phyloP scores from a whole-genome alignment of 2,329 filamentous ascomycete genomes.

The Acrodontium crateriforme region DNA sequence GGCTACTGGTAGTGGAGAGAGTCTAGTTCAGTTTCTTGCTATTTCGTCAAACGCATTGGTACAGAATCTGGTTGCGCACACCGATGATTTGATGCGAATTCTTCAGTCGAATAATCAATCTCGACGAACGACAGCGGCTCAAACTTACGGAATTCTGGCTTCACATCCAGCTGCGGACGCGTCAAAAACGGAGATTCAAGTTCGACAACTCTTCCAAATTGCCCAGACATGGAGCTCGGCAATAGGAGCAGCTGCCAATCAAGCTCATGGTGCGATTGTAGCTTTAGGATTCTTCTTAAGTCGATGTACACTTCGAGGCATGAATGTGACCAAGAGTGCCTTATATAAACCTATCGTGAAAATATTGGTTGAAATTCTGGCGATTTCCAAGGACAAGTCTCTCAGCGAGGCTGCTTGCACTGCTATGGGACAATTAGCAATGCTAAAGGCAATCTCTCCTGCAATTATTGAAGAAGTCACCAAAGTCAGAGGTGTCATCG shows the following conservation, averaged over 20 bases:
- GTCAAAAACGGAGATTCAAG: conserved; percentile 28
- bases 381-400: conserved; percentile 39
- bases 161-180: conserved; percentile 40
- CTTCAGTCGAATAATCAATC: conserved; percentile 60
- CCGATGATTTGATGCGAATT: conserved; percentile 42
- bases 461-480: conserved; percentile 15
- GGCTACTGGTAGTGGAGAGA: conserved; percentile 21
- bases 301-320: conserved; percentile 38
- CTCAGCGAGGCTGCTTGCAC: conserved; percentile 44
- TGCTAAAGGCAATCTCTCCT: conserved; percentile 42
- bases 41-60: conserved; percentile 41
- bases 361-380: conserved; percentile 38
- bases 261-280: conserved; percentile 47
- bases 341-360: conserved; percentile 27
- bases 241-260: conserved; percentile 45
- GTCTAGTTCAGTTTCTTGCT: conserved; percentile 40
- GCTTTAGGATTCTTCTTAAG: conserved; percentile 45
- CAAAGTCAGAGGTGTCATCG: conserved; percentile 32
- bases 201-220: conserved; percentile 23
- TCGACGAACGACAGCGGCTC: conserved; percentile 52
- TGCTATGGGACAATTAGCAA: conserved; percentile 47
- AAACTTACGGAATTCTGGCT: conserved; percentile 60
- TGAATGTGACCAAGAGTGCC: conserved; percentile 1
- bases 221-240: conserved; percentile 42
- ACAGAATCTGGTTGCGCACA: conserved; percentile 34